These are phyloP conservation scores for Porphyridium purpureum DNA, from an alignment of 23 red algal genomes.

Conservation along the genomic window DNA sequence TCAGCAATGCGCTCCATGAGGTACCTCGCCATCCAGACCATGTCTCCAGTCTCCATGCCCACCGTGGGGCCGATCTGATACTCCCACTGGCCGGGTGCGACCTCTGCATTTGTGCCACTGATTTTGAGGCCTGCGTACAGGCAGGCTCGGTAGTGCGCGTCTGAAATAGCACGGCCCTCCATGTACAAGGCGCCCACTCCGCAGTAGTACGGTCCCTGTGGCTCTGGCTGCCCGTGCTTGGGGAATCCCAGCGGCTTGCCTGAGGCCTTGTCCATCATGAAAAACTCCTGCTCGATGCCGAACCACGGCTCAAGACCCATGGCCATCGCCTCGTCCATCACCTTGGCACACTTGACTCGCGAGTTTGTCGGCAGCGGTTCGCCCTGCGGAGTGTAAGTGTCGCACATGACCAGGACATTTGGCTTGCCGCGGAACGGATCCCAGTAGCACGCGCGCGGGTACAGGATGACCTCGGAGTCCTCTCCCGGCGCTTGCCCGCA, in stretches of 20 bases:
- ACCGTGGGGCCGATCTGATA: constrained; percentile 83
- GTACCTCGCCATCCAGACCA: constrained; percentile 93
- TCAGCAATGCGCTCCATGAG: constrained; percentile 80
- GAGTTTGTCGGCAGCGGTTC: constrained; percentile 52
- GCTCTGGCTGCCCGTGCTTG: constrained; percentile 44
- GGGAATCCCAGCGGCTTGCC: constrained; percentile 85
- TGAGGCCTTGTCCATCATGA: constrained; percentile 51
- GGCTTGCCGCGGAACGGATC: constrained; percentile 81
- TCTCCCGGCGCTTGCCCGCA: constrained; percentile 77
- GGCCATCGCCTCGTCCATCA: constrained; percentile 72
- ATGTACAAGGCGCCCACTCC: constrained; percentile 62
- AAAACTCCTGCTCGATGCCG: constrained; percentile 96
- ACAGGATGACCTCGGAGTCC: constrained; percentile 87
- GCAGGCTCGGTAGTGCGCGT: constrained; percentile 67
- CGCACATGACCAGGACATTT: constrained; percentile 93
- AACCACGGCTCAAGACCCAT: constrained; percentile 72
- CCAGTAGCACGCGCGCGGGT: constrained; percentile 57
- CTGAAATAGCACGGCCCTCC: constrained; percentile 62
- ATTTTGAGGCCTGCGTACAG: constrained; percentile 86
- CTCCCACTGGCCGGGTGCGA: constrained; percentile 81
- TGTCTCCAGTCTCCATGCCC: constrained; percentile 86
- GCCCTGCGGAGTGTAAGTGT: constrained; percentile 71
- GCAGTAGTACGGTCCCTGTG: constrained; percentile 96
- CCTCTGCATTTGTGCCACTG: constrained; percentile 82
- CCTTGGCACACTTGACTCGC: constrained; percentile 25